phyloP scores from a whole-genome alignment of 805 yeast genomes.

The Peterozyma xylosa region DNA sequence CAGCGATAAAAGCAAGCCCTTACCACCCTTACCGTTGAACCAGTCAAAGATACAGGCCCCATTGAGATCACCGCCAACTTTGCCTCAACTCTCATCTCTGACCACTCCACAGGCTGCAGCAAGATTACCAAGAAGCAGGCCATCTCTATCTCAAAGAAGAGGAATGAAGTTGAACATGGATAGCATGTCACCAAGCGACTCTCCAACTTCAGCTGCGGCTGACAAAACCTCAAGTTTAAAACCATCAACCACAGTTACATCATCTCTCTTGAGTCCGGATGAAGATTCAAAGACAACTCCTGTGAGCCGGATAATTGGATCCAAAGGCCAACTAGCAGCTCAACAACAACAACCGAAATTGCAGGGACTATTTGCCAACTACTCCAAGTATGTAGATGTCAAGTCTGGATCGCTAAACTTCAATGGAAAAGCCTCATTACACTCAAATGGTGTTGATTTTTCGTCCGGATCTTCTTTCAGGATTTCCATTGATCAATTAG shows the following conservation, averaged over 20 bases:
- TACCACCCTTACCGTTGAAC: slow-evolving; percentile 32
- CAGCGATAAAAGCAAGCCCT: slow-evolving; percentile 22
- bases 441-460: slow-evolving; percentile 88
- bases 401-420: slow-evolving; percentile 89
- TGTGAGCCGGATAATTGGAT: slow-evolving; percentile 16
- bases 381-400: slow-evolving; percentile 82
- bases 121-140: slow-evolving; percentile 23
- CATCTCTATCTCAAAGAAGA: slow-evolving; percentile 45
- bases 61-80: slow-evolving; percentile 8
- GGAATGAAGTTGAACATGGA: slow-evolving; percentile 42
- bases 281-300: slow-evolving; percentile 7
- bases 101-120: slow-evolving; percentile 6
- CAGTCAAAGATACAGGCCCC: slow-evolving; percentile 6
- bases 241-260: slow-evolving; percentile 13
- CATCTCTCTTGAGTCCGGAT: slow-evolving; percentile 12
- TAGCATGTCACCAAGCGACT: slow-evolving; percentile 5
- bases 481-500: slow-evolving; percentile 78
- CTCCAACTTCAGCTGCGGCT: slow-evolving; percentile 8
- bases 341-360: slow-evolving; percentile 26
- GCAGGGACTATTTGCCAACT: slow-evolving; percentile 70
- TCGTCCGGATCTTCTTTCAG: slow-evolving; percentile 81
- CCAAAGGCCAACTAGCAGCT: slow-evolving; percentile 14
- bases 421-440: slow-evolving; percentile 87
- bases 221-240: not conserved
- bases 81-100: slow-evolving; percentile 5